Evolutionary conservation across 2,329 filamentous ascomycete genomes (phyloP), one percentile per base, ranked within the genome.

Genomic region (Phialemonium atrogriseum): DNA sequence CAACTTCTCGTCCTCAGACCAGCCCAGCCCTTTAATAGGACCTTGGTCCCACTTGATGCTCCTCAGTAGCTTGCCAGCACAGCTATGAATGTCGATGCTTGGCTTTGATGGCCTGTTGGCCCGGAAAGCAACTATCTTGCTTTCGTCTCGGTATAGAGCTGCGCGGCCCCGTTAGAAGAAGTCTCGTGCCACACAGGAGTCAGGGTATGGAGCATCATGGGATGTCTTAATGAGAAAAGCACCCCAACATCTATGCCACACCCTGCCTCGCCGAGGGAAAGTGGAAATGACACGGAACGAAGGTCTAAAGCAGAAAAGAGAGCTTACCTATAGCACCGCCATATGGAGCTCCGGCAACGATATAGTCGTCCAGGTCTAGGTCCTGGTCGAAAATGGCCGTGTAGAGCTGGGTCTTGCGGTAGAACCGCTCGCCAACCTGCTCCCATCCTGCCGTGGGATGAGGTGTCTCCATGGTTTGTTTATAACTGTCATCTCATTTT

Each of bases 1-100:
- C 27, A 98, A 70, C 52, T 84, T 82, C 66, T 98, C 91, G 43
- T 95, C 86, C 49, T 94, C 89, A 13, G 88, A 94, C 91, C 91
- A 98, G 20, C 91, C 91, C 13, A 98, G 69, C 2, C 85, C 87
- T 55, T 80, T 83, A 50, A 98, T 84, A 4, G 78, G 67, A 27
- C 85, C 85, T 59, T 88, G 85, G 48, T 96, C 89, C 88, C 89
- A 96, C 54, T 82, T 75, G 43, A 95, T 86, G 51, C 76, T 77
- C 48, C 81, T 80, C 40, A 98, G 80, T 36, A 86, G 75, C 64
- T 87, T 91, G 33, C 91, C 91, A 9, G 91, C 81, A 56, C 82
- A 89, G 52, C 84, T 94, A 66, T 95, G 95, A 33, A 98, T 78
- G 53, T 95, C 87, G 60, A 98, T 94, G 47, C 78, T 83, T 13